Evolutionary conservation across 441 rosid genomes (phyloP), one percentile per base, ranked within the genome.

Genomic region (Gossypium lobatum): DNA sequence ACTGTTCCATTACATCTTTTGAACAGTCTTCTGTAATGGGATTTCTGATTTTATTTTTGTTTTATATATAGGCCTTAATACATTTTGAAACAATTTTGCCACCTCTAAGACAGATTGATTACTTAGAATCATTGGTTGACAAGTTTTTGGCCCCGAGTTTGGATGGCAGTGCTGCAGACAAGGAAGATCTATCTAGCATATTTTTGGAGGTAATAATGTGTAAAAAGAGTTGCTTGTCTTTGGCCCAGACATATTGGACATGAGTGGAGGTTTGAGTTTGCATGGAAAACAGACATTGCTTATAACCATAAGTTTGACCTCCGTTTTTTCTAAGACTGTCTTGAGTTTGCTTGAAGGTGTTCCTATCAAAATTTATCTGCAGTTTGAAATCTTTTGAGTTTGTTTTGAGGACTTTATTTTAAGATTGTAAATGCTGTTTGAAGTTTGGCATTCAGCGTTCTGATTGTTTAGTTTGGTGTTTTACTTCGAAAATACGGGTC

Each of bases 161-260:
- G 11, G 94, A 96, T 68, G 81, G 66, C 78, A 88, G 83, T 84
- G 62, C 83, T 21, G 76, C 86, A 28, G 99, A 95, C 79, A 90
- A 90, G 77, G 99, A 95, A 82, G 98, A 95, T 76, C 76, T 95
- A 23, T 92, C 97, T 23, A 80, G 87, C 76, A 87, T 93, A 73
- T 93, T 84, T 85, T 77, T 93, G 80, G 98, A 96, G 96, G 98
- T 93, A 82, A 82, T 25, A 16, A 8, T 25, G n/a, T 6, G 1
- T 2, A 3, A 28, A 3, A 52, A 69, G 25, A 11, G 9, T 26
- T 25, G 1, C 4, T 26, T 13, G 21, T n/a, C 50, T 3, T 5
- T 8, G 3, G 11, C 11, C 11, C 2, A 8, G 11, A 8, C 11
- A 8, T 8, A 39, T 39, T 39, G 45, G 45, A 39, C 45, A 18